Base-by-base conservation (phyloP, 1,139 yeast genomes). In the Barnettozyma hawaiiensis region DNA sequence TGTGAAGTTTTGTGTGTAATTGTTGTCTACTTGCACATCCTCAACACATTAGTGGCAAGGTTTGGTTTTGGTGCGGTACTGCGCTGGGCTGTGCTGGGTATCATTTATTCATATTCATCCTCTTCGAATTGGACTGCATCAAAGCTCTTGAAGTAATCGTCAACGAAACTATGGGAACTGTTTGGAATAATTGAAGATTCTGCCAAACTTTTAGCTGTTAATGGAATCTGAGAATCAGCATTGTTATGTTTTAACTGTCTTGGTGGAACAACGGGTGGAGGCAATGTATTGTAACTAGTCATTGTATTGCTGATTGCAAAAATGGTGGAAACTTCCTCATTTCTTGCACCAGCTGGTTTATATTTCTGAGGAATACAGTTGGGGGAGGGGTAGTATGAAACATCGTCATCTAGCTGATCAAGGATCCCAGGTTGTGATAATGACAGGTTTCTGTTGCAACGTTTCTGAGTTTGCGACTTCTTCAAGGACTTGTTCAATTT, bases 1-100 rank as follows among this genome's bases (percentile, higher is more conserved):
- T 44, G 71, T 71, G 4, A 66, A 64, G 35, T 69, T 73, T 49
- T 72, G 77, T 53, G 50, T 36, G 18, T 41, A 16, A 35, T 4
- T n/a, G n/a, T n/a, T n/a, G n/a, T n/a, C n/a, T n/a, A n/a, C n/a
- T n/a, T n/a, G n/a, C n/a, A n/a, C n/a, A n/a, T n/a, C n/a, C n/a
- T n/a, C n/a, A n/a, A n/a, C n/a, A n/a, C n/a, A n/a, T n/a, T n/a
- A n/a, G n/a, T n/a, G n/a, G n/a, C n/a, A n/a, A n/a, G n/a, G n/a
- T n/a, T n/a, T n/a, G n/a, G n/a, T n/a, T n/a, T n/a, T n/a, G n/a
- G n/a, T n/a, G n/a, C n/a, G n/a, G n/a, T n/a, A n/a, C n/a, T n/a
- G n/a, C n/a, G n/a, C n/a, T n/a, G n/a, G n/a, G n/a, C n/a, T n/a
- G n/a, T n/a, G n/a, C 7, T 7, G 12, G 19, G 10, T 15, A 16